phyloP scores from a whole-genome alignment of 805 yeast genomes.

The Ogataea nonfermentans region DNA sequence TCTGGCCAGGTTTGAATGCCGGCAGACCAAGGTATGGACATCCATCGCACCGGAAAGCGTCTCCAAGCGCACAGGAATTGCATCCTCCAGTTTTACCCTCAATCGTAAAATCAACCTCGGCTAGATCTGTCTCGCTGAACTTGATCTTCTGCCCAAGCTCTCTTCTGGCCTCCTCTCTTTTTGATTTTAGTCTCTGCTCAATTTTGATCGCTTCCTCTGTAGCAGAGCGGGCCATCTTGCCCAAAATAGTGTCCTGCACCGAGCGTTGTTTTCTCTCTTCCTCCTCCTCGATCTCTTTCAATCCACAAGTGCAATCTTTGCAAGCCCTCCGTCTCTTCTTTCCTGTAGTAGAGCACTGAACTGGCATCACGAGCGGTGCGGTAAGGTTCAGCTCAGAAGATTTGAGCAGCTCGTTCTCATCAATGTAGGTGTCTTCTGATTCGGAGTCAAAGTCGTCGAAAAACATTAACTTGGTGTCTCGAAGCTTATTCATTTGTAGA shows the following conservation, averaged over 20 bases:
- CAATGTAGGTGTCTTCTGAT: conserved; percentile 45
- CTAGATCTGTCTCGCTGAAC: conserved; percentile 64
- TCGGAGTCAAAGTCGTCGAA: conserved; percentile 43
- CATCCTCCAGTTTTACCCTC: conserved; percentile 97
- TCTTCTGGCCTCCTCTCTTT: conserved; percentile 23
- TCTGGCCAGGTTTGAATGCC: conserved; percentile 97
- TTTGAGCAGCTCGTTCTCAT: conserved; percentile 53
- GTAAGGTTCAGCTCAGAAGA: conserved; percentile 29
- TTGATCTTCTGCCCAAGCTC: conserved; percentile 19
- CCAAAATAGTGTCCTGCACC: conserved; percentile 44
- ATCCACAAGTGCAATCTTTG: conserved; percentile 97
- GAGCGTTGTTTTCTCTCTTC: conserved; percentile 47
- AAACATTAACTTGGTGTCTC: conserved; percentile 49
- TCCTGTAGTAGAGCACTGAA: conserved; percentile 47
- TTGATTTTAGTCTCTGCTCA: conserved; percentile 44
- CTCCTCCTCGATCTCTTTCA: conserved; percentile 79
- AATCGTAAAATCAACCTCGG: conserved; percentile 94
- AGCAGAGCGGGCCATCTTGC: conserved; percentile 50
- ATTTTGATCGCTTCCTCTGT: conserved; percentile 52
- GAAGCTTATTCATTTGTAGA: conserved; percentile 42
- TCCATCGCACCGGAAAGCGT: conserved; percentile 97
- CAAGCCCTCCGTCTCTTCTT: conserved; percentile 87
- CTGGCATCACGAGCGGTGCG: conserved; percentile 51
- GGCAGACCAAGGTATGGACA: conserved; percentile 97
- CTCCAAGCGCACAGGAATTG: conserved; percentile 96